These are phyloP conservation scores for Salix caprea DNA, from an alignment of 345 rosid genomes.

Conservation along the genomic window DNA sequence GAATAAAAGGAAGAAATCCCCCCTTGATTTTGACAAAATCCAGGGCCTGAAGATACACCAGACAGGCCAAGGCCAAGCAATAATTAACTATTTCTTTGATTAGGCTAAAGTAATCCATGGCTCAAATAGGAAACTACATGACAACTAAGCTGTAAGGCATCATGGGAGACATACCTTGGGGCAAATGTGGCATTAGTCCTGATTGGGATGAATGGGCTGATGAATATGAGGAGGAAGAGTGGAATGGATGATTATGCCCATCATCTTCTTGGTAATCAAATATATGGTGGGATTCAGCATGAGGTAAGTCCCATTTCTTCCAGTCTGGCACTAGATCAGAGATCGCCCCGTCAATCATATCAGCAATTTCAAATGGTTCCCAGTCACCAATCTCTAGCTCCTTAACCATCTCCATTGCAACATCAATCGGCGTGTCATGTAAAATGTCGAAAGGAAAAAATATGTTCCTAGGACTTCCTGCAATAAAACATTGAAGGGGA, in stretches of 20 bases:
- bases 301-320: constrained; percentile 29
- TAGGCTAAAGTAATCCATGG: not conserved
- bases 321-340: constrained; percentile 49
- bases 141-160: not conserved
- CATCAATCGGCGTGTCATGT: constrained; percentile 63
- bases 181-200: constrained; percentile 36
- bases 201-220: constrained; percentile 55
- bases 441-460: constrained; percentile 60
- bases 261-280: constrained; percentile 39
- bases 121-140: not conserved
- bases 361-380: constrained; percentile 67
- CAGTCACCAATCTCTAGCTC: constrained; percentile 67
- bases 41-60: not conserved
- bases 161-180: constrained; percentile 38
- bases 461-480: constrained; percentile 48
- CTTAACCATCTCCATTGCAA: constrained; percentile 76
- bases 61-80: not conserved
- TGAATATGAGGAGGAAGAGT: constrained; percentile 49
- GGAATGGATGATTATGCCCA: constrained; percentile 26
- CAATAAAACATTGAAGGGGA: constrained; percentile 9
- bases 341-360: constrained; percentile 64
- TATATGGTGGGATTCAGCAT: constrained; percentile 14
- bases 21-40: not conserved
- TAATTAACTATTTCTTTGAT: not conserved
- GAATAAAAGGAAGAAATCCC: not conserved